phyloP scores from a whole-genome alignment of 2,329 filamentous ascomycete genomes.

The Aureobasidium namibiae region DNA sequence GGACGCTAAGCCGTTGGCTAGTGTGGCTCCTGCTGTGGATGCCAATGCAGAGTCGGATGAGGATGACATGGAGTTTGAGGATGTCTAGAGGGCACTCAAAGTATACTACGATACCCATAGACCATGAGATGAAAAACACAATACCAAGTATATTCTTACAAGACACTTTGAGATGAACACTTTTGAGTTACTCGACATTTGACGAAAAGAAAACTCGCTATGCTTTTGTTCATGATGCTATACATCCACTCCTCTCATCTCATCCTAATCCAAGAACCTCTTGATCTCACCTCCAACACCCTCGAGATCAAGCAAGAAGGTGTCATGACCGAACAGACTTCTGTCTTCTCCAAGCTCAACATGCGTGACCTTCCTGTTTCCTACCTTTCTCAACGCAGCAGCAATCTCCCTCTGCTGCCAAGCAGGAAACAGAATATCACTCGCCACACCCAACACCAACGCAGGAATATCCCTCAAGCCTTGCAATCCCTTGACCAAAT shows the following conservation, averaged over 20 bases:
- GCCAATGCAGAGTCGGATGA: constrained; percentile 39
- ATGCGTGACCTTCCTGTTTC: constrained; percentile 76
- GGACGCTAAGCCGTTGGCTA: constrained; percentile 17
- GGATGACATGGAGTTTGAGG: constrained; percentile 40
- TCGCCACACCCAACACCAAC: constrained; percentile 87
- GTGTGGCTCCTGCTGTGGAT: constrained; percentile 17
- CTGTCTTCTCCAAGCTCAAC: constrained; percentile 89
- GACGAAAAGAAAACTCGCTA: not conserved
- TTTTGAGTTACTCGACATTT: not conserved
- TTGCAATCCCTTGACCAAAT: constrained; percentile 69
- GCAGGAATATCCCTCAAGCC: constrained; percentile 68
- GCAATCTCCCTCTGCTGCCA: constrained; percentile 97
- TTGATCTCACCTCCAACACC: constrained; percentile 80
- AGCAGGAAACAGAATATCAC: constrained; percentile 91
- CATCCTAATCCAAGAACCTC: constrained; percentile 59
- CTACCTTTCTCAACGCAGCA: constrained; percentile 65
- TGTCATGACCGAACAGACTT: constrained; percentile 93
- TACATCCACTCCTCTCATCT: not conserved
- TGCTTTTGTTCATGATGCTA: not conserved
- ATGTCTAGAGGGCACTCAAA: constrained; percentile 24
- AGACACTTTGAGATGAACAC: not conserved
- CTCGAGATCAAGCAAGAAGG: constrained; percentile 85
- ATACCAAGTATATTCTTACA: not conserved
- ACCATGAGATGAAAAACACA: not conserved
- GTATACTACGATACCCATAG: constrained; percentile 1